Evolutionary conservation across 164 flowering plant genomes (phyloP).

Genomic region (Tinospora cordifolia): DNA sequence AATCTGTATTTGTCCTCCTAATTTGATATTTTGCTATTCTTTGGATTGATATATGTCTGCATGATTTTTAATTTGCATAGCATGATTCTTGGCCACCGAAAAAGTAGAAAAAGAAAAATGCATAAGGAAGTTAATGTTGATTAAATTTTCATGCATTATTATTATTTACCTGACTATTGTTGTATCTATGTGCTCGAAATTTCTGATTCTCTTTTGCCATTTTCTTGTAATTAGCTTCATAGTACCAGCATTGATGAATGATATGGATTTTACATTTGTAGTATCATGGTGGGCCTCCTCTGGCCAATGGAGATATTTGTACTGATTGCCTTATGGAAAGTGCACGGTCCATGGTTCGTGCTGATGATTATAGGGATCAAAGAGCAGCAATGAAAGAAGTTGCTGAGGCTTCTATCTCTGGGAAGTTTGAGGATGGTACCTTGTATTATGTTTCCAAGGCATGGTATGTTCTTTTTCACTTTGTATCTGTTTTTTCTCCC

Average conservation of each 20-base stretch:
- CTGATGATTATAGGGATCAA: conserved; percentile 62
- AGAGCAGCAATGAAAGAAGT: conserved; percentile 65
- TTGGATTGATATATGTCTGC: too few species aligned
- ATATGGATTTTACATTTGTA: conserved; percentile 6
- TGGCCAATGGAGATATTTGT: conserved; percentile 56
- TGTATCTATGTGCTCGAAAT: background rate
- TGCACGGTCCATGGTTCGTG: conserved; percentile 44
- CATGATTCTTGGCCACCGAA: too few species aligned
- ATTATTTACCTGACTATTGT: background rate
- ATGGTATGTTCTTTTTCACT: conserved; percentile 42
- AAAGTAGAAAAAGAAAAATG: background rate
- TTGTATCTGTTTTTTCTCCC: background rate
- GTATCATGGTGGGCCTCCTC: conserved; percentile 60
- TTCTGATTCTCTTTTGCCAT: background rate
- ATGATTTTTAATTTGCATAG: too few species aligned
- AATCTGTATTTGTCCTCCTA: too few species aligned
- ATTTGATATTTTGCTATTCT: too few species aligned
- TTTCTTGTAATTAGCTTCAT: background rate
- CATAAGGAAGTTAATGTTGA: too few species aligned
- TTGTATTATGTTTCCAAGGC: conserved; percentile 60
- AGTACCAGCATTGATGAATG: conserved; percentile 7
- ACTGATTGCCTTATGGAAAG: conserved; percentile 55
- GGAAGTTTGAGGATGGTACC: conserved; percentile 51
- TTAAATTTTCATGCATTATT: background rate
- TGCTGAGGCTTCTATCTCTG: conserved; percentile 67